phyloP scores from a whole-genome alignment of 768 basidiomycete genomes.

The Boletus sp. region DNA sequence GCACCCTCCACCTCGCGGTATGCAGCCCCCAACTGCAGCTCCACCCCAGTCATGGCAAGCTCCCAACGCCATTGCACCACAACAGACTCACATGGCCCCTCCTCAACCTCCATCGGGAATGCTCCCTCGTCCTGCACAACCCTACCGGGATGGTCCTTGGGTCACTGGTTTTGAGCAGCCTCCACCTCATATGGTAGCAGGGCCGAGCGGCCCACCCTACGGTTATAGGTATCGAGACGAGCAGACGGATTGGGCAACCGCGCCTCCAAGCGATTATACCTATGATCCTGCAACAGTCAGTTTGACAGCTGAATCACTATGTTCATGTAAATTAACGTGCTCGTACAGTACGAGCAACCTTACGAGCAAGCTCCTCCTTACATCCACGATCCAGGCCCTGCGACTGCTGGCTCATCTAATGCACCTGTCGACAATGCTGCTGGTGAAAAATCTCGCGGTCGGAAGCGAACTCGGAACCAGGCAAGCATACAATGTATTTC shows the following conservation, averaged over 20 bases:
- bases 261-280: constrained; percentile 45
- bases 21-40: constrained; percentile 46
- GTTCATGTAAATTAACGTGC: constrained; percentile 7
- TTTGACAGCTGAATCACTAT: constrained; percentile 3
- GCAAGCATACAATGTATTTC: constrained; percentile 30
- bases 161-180: constrained; percentile 52
- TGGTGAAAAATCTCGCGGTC: constrained; percentile 55
- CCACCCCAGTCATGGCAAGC: constrained; percentile 68
- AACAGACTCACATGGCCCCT: constrained; percentile 59
- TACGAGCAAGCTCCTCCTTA: constrained; percentile 60
- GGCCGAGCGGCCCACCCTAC: constrained; percentile 45
- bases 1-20: constrained; percentile 36
- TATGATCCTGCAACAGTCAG: constrained; percentile 55
- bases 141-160: constrained; percentile 57
- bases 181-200: constrained; percentile 47
- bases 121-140: constrained; percentile 42
- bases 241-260: constrained; percentile 44
- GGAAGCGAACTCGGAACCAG: constrained; percentile 65
- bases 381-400: constrained; percentile 51
- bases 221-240: constrained; percentile 67
- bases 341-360: constrained; percentile 49
- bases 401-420: constrained; percentile 43
- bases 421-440: constrained; percentile 22
- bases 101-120: constrained; percentile 45
- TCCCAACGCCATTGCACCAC: constrained; percentile 57